phyloP scores from a whole-genome alignment of 352 stramenopile genomes.

The Pythium guiyangense region DNA sequence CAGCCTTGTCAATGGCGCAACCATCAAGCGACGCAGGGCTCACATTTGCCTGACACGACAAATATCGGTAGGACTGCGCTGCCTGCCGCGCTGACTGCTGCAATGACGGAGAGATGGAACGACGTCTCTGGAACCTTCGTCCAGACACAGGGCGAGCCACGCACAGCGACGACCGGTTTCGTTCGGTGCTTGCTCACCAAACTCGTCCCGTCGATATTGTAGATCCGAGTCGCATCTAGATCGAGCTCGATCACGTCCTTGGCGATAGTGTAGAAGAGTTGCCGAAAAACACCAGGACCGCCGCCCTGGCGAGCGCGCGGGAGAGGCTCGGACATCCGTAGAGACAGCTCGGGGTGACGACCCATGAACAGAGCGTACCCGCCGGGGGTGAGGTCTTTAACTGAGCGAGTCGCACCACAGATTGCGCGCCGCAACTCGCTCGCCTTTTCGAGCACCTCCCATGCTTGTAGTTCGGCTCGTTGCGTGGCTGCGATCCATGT shows the following conservation, averaged over 20 bases:
- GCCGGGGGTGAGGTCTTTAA: background rate
- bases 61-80: background rate
- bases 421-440: background rate
- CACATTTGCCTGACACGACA: background rate
- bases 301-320: background rate
- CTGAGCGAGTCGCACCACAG: background rate
- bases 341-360: background rate
- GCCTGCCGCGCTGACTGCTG: background rate
- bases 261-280: background rate
- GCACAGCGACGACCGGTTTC: background rate
- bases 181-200: background rate
- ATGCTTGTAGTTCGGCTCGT: background rate
- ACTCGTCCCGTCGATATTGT: background rate
- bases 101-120: background rate
- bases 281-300: background rate
- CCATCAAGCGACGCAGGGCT: background rate
- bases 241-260: background rate
- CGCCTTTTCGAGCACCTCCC: background rate
- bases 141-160: background rate
- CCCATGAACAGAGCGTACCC: background rate
- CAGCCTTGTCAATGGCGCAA: background rate
- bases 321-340: background rate
- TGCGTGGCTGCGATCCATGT: background rate
- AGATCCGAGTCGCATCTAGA: background rate
- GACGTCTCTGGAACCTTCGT: background rate